These are phyloP conservation scores for Carallia brachiata DNA, from an alignment of 345 rosid genomes.

Conservation along the genomic window DNA sequence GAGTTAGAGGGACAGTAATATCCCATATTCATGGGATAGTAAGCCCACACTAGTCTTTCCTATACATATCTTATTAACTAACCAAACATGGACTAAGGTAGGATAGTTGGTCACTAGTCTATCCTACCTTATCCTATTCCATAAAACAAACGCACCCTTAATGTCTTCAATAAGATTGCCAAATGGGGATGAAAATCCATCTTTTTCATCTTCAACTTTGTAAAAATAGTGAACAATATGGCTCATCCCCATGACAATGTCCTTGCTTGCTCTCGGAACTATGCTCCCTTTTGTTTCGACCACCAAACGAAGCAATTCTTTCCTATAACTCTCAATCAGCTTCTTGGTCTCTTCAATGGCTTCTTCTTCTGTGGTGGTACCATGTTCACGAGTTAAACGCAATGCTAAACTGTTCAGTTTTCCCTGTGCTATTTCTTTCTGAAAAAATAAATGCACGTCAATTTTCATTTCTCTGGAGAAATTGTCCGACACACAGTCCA, in stretches of 20 bases:
- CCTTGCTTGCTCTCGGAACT: conserved; percentile 12
- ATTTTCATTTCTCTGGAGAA: too few relatives aligned
- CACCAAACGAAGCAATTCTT: conserved; percentile 15
- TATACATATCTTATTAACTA: too few relatives aligned
- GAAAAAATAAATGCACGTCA: background rate
- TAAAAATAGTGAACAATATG: conserved; percentile 7
- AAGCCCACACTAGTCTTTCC: too few relatives aligned
- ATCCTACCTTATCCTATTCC: too few relatives aligned
- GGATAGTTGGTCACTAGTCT: too few relatives aligned
- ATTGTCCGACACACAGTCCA: too few relatives aligned
- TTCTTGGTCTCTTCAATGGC: background rate
- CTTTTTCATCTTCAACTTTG: background rate
- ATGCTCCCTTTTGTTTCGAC: conserved; percentile 1
- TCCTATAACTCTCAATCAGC: conserved; percentile 5
- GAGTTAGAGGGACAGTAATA: too few relatives aligned
- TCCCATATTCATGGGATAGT: too few relatives aligned
- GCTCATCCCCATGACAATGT: conserved; percentile 3
- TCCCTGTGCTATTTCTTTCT: conserved; percentile 17
- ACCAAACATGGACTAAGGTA: too few relatives aligned
- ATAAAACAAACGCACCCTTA: background rate
- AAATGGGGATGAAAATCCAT: background rate
- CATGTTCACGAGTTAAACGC: background rate
- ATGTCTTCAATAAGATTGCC: background rate
- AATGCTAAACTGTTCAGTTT: conserved; percentile 12
- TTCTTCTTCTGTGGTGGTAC: background rate